phyloP scores from a whole-genome alignment of 1,139 yeast genomes.

The Kurtzmaniella natalensis region DNA sequence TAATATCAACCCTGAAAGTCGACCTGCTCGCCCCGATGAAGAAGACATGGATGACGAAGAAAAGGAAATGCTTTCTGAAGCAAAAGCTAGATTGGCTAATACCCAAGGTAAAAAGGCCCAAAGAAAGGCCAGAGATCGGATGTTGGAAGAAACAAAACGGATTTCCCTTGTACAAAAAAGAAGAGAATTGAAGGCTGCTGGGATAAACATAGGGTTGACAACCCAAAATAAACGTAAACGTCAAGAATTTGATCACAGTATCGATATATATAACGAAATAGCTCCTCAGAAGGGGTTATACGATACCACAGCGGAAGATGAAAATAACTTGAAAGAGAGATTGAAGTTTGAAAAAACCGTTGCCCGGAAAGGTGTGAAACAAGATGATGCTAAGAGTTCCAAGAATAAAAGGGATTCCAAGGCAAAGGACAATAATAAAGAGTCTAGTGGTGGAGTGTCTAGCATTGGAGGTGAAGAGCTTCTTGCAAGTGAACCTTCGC shows the following conservation, averaged over 20 bases:
- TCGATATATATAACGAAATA: conserved; percentile 77
- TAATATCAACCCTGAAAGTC: conserved; percentile 73
- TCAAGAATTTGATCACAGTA: conserved; percentile 74
- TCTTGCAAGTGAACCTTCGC: conserved; percentile 29
- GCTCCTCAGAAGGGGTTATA: conserved; percentile 67
- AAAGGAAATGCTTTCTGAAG: conserved; percentile 88
- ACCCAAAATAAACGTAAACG: conserved; percentile 45
- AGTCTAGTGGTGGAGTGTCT: conserved; percentile 18
- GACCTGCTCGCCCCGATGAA: conserved; percentile 78
- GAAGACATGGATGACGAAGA: conserved; percentile 84
- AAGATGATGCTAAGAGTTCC: conserved; percentile 32
- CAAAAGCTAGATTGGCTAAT: conserved; percentile 84
- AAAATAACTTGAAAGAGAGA: conserved; percentile 33
- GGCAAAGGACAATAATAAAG: conserved; percentile 16
- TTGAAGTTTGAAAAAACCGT: conserved; percentile 44
- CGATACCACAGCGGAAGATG: conserved; percentile 59
- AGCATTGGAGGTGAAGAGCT: conserved; percentile 27
- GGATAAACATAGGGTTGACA: conserved; percentile 56
- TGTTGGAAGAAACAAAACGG: conserved; percentile 68
- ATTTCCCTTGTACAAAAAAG: conserved; percentile 76
- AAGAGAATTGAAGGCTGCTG: conserved; percentile 83
- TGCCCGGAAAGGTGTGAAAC: conserved; percentile 42
- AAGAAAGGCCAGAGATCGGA: conserved; percentile 80
- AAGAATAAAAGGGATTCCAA: conserved; percentile 23
- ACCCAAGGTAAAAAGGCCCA: conserved; percentile 96